Base-by-base conservation (phyloP, 1,139 yeast species). In the Eremothecium coryli region DNA sequence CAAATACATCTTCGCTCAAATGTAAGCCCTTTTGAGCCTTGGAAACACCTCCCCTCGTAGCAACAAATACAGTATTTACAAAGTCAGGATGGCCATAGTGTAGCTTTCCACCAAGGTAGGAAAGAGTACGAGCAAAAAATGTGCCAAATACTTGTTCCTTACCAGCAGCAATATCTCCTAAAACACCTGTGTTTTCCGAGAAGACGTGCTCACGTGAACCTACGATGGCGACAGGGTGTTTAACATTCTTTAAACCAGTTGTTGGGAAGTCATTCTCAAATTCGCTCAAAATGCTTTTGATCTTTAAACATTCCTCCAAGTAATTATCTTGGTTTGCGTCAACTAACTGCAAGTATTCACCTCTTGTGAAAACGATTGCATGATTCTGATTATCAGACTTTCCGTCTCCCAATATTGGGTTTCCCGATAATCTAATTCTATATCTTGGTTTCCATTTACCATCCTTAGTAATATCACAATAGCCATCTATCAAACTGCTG, bases 21-120 rank as follows among this genome's bases (percentile, higher is more conserved):
- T 76, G 84, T 50, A 76, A 67, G 36, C 82, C 82, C 52, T 75
- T 76, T 61, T 76, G 84, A 34, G 82, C 82, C 56, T 76, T 76
- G 5, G 84, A 76, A 44, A 76, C 81, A 64, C 84, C 84, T 54
- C 84, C 84, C 66, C 84, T 71, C 17, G 82, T 76, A 36, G 75
- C 69, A 81, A 76, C 75, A 52, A 68, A 76, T 30, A 77, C 65
- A 31, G 77, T 67, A 49, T 76, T 76, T 60, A 76, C 66, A 69
- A 76, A 76, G 68, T 76, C 84, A 45, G 84, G 84, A 54, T 76
- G 84, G 48, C 84, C 84, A 65, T 76, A 76, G 63, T 76, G 84
- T 57, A 76, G 68, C 49, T 76, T 76, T 56, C 81, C 82, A 53
- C 82, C 82, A 54, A 76, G 66, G 60, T 76, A 78, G 35, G 82